Conservation (phyloP, 2,329 filamentous ascomycete species). For the Daldinia sp. region DNA sequence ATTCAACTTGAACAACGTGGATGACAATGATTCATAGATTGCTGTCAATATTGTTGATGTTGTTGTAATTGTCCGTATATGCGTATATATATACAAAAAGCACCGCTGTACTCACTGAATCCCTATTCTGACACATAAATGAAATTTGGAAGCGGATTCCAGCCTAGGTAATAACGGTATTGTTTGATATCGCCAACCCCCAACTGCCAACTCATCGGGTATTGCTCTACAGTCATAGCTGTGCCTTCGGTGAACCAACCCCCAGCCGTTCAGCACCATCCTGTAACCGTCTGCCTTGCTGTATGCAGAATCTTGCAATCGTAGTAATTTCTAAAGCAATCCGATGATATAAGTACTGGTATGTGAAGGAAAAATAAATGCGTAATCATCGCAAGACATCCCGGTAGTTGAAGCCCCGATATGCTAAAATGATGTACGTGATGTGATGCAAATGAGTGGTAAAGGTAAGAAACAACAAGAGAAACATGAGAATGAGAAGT, state of each 20-base stretch:
- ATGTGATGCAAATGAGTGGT: conserved; percentile 32
- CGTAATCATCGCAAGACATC: conserved; percentile 16
- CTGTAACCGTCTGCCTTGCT: conserved; percentile 20
- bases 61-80: conserved; percentile 23
- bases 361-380: conserved; percentile 20
- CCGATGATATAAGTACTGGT: conserved; percentile 5
- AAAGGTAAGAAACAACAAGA: not conserved
- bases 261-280: conserved; percentile 13
- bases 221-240: conserved; percentile 10
- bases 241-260: conserved; percentile 17
- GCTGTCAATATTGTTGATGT: not conserved
- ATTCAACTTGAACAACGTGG: not conserved
- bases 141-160: conserved; percentile 21
- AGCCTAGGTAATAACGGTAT: conserved; percentile 12
- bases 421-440: conserved; percentile 33
- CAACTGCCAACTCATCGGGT: conserved; percentile 12
- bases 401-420: conserved; percentile 3
- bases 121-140: conserved; percentile 23
- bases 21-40: not conserved
- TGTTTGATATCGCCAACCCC: conserved; percentile 27
- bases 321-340: conserved; percentile 19
- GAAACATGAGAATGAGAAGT: conserved; percentile 25
- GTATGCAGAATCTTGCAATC: conserved; percentile 25
- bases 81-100: conserved; percentile 35
- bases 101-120: conserved; percentile 32